Conservation (phyloP, 495 filamentous ascomycete species). For the Pyronema omphalodes region DNA sequence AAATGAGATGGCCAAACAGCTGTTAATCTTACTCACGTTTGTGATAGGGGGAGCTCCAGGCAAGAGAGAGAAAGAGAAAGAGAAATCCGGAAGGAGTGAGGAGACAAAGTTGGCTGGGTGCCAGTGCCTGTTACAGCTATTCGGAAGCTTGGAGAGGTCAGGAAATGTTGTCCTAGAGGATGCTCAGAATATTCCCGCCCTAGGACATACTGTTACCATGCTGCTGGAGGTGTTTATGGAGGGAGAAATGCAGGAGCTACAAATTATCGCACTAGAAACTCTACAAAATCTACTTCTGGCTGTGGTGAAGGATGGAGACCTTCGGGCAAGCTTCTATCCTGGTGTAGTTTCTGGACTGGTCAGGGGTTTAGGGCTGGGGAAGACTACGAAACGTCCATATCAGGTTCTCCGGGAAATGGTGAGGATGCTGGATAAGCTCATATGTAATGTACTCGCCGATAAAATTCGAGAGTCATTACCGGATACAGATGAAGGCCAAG, state of each 20-base stretch:
- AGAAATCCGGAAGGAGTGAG: slow-evolving; percentile 32
- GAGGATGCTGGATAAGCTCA: slow-evolving; percentile 36
- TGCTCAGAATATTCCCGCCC: slow-evolving; percentile 48
- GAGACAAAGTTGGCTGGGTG: slow-evolving; percentile 49
- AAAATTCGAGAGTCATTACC: slow-evolving; percentile 30
- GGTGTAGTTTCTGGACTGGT: slow-evolving; percentile 70
- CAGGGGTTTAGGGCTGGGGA: slow-evolving; percentile 51
- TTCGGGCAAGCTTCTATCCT: slow-evolving; percentile 68
- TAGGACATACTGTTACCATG: slow-evolving; percentile 68
- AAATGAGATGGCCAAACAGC: slow-evolving; percentile 55
- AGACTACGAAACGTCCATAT: slow-evolving; percentile 42
- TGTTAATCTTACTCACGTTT: slow-evolving; percentile 69
- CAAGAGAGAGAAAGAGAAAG: background rate
- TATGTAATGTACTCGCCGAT: slow-evolving; percentile 51
- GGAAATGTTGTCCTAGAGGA: slow-evolving; percentile 28
- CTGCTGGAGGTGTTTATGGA: slow-evolving; percentile 48
- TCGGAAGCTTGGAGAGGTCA: slow-evolving; percentile 25
- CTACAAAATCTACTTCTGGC: slow-evolving; percentile 39
- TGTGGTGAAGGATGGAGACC: slow-evolving; percentile 45
- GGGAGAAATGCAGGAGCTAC: slow-evolving; percentile 40
- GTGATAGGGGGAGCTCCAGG: slow-evolving; percentile 48
- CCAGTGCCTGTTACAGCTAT: slow-evolving; percentile 36
- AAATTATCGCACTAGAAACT: slow-evolving; percentile 45
- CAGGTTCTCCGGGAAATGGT: slow-evolving; percentile 45
- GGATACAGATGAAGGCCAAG: slow-evolving; percentile 11